Evolutionary conservation across 495 filamentous ascomycete species (phyloP).

Genomic region (Podospora appendiculata): DNA sequence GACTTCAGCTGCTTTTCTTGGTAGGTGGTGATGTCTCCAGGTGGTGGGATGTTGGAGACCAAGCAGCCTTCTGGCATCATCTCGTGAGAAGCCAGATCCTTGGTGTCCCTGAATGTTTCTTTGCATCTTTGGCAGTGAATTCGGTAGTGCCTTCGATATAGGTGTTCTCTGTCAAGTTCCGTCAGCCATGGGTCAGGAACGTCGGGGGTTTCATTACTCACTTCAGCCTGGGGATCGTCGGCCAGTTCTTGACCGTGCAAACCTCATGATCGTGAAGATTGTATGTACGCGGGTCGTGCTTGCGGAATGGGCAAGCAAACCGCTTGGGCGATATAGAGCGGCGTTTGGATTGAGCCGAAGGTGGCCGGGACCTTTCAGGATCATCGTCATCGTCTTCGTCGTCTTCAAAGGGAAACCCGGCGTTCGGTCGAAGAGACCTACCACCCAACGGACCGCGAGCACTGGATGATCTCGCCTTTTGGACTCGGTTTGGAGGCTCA

Average conservation of each 20-base stretch:
- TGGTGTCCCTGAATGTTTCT: slow-evolving; percentile 10
- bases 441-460: background rate
- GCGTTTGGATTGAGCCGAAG: slow-evolving; percentile 11
- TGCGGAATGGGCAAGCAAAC: slow-evolving; percentile 22
- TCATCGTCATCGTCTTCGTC: slow-evolving; percentile 21
- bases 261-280: slow-evolving; percentile 18
- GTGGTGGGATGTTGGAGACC: slow-evolving; percentile 2
- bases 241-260: slow-evolving; percentile 17
- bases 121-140: slow-evolving; percentile 23
- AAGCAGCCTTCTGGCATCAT: slow-evolving; percentile 12
- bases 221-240: slow-evolving; percentile 22
- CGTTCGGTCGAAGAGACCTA: slow-evolving; percentile 4
- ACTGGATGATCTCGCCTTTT: background rate
- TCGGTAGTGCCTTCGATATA: slow-evolving; percentile 21
- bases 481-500: slow-evolving; percentile 5
- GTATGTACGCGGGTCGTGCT: slow-evolving; percentile 18
- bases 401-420: background rate
- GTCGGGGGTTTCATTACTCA: background rate
- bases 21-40: slow-evolving; percentile 14
- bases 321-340: slow-evolving; percentile 3
- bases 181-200: background rate
- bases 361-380: slow-evolving; percentile 5
- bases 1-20: slow-evolving; percentile 22
- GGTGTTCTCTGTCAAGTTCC: slow-evolving; percentile 15
- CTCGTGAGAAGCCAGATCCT: slow-evolving; percentile 15